A percentile compares a stretch with the other conserved stretches of the same genome.
Evolutionary conservation across 2,329 filamentous ascomycete species (phyloP).

Genomic region (Epichloe scottii): DNA sequence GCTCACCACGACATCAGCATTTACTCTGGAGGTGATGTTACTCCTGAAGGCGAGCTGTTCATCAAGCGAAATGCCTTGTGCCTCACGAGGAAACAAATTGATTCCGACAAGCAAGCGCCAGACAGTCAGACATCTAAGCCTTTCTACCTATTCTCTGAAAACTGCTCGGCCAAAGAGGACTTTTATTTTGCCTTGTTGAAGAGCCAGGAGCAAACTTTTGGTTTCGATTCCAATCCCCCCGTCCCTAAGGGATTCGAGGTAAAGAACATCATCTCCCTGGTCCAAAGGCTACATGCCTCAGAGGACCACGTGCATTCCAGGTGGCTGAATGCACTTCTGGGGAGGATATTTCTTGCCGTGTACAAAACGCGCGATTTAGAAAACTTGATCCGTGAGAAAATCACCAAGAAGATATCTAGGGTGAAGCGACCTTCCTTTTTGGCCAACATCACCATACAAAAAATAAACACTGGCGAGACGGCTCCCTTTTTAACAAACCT

Average conservation of each 20-base stretch:
- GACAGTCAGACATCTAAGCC: slow-evolving; percentile 56
- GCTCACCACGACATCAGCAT: slow-evolving; percentile 77
- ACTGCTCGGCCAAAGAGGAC: slow-evolving; percentile 92
- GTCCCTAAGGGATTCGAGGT: slow-evolving; percentile 66
- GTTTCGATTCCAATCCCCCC: slow-evolving; percentile 43
- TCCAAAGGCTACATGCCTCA: slow-evolving; percentile 81
- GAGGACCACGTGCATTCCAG: slow-evolving; percentile 83
- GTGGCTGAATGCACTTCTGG: slow-evolving; percentile 87
- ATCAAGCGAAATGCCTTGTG: slow-evolving; percentile 89
- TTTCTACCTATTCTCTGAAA: slow-evolving; percentile 90
- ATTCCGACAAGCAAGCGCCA: slow-evolving; percentile 36
- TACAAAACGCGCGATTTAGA: slow-evolving; percentile 79
- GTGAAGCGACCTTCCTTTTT: slow-evolving; percentile 89
- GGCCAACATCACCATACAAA: slow-evolving; percentile 68
- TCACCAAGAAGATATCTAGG: slow-evolving; percentile 90
- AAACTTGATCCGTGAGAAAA: slow-evolving; percentile 66
- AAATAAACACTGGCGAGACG: slow-evolving; percentile 74
- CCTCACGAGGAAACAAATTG: slow-evolving; percentile 51
- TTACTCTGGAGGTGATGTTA: slow-evolving; percentile 64
- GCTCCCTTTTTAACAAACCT: slow-evolving; percentile 85
- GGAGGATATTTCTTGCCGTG: slow-evolving; percentile 74
- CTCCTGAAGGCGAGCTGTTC: slow-evolving; percentile 86
- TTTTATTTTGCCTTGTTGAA: slow-evolving; percentile 89
- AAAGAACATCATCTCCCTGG: slow-evolving; percentile 75
- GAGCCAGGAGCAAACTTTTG: slow-evolving; percentile 62